phyloP scores from a whole-genome alignment of 331 rosid genomes.

The Pyrus hybrid region DNA sequence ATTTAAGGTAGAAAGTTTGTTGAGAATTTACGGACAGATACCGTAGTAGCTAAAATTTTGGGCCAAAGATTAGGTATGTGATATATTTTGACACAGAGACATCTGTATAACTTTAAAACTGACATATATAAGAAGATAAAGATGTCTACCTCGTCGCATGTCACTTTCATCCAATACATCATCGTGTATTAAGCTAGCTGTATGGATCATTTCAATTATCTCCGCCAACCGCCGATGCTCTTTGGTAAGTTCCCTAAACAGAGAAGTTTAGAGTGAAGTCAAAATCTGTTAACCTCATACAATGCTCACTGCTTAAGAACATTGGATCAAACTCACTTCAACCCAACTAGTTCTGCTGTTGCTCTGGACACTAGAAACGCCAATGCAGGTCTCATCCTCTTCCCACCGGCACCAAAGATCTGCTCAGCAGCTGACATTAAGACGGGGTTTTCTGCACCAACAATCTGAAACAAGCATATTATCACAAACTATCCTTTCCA shows the following conservation, averaged over 20 bases:
- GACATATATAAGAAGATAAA: not conserved
- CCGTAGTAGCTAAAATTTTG: not conserved
- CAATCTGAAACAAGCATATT: constrained; percentile 51
- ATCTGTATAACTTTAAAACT: not conserved
- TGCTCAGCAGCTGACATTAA: constrained; percentile 94
- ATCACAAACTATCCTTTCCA: constrained; percentile 13
- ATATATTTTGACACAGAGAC: not conserved
- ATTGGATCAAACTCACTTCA: constrained; percentile 49
- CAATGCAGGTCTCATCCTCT: constrained; percentile 98
- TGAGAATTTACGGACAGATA: not conserved
- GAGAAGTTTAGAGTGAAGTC: constrained; percentile 20
- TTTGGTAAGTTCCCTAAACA: constrained; percentile 72
- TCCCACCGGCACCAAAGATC: constrained; percentile 97
- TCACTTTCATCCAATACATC: constrained; percentile 92
- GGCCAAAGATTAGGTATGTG: not conserved
- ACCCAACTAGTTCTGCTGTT: constrained; percentile 65
- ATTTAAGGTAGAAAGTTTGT: not conserved
- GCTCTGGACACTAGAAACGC: constrained; percentile 94
- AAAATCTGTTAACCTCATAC: constrained; percentile 3
- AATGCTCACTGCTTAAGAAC: constrained; percentile 4
- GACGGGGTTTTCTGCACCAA: constrained; percentile 95
- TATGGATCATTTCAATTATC: constrained; percentile 97
- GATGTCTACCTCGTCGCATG: constrained; percentile 60
- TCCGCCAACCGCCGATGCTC: constrained; percentile 91
- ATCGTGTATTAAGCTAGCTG: constrained; percentile 97